phyloP scores from a whole-genome alignment of 371 early-diverging fungal genomes.

The Mortierella sp. region DNA sequence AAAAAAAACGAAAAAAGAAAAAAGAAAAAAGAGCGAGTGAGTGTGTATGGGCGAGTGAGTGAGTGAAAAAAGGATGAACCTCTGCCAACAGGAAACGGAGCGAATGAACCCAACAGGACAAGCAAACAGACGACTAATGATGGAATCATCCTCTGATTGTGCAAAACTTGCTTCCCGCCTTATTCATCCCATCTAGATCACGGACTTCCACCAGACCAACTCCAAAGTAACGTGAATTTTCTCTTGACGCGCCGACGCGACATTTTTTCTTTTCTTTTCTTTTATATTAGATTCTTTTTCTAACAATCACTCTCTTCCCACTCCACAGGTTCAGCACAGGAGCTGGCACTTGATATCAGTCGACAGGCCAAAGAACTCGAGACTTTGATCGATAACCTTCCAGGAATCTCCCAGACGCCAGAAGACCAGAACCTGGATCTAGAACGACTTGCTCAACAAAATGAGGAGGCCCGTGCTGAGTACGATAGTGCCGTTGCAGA shows the following conservation, averaged over 20 bases:
- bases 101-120: too few species aligned
- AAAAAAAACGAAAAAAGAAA: background rate
- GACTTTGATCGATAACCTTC: conserved; percentile 71
- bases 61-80: background rate
- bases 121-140: too few species aligned
- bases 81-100: background rate
- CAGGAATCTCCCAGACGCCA: conserved; percentile 71
- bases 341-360: conserved; percentile 73
- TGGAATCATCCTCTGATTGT: too few species aligned
- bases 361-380: conserved; percentile 80
- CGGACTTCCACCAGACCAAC: background rate
- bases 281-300: background rate
- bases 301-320: background rate
- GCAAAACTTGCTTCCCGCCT: too few species aligned
- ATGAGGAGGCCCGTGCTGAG: conserved; percentile 59
- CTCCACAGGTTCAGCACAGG: conserved; percentile 64
- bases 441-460: conserved; percentile 45
- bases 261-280: background rate
- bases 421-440: conserved; percentile 68
- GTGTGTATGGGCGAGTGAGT: background rate
- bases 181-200: background rate
- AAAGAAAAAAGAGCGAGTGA: background rate
- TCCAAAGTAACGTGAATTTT: background rate
- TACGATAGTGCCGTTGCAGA: conserved; percentile 62
- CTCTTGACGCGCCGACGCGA: background rate